Conservation (phyloP, 73 alveolate genomes). For the Stentor coeruleus region DNA sequence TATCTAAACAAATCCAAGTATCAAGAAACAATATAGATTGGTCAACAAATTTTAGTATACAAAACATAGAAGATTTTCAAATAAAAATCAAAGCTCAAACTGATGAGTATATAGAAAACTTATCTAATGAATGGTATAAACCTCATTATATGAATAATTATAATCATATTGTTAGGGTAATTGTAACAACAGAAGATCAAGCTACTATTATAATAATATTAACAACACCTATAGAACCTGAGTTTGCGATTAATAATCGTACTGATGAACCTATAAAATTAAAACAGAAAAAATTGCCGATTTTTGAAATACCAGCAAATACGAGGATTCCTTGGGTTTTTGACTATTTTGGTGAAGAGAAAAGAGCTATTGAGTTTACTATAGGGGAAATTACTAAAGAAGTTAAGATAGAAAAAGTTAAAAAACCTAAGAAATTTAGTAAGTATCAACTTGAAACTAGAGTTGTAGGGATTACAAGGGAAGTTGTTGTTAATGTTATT, state of each 20-base stretch:
- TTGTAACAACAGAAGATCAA: conserved; percentile 53
- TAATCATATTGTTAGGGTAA: conserved; percentile 39
- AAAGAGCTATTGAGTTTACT: conserved; percentile 30
- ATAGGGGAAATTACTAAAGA: conserved; percentile 25
- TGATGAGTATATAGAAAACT: background rate
- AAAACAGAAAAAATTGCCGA: background rate
- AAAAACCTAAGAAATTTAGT: background rate
- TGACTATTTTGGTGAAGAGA: conserved; percentile 34
- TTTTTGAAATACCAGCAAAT: background rate
- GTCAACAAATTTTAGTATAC: conserved; percentile 53
- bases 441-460: background rate
- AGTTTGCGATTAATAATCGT: conserved; percentile 1
- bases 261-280: background rate
- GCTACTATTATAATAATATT: conserved; percentile 46
- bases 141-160: conserved; percentile 9
- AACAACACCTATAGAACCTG: conserved; percentile 38
- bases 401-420: conserved; percentile 41
- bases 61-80: conserved; percentile 54
- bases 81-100: conserved; percentile 4
- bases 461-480: conserved; percentile 12
- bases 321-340: conserved; percentile 35
- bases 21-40: conserved; percentile 23
- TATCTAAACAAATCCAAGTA: background rate
- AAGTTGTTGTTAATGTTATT: background rate
- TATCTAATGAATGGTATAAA: background rate